Percentiles rank a stretch among this genome's conserved stretches.
Evolutionary conservation across 805 yeast genomes (phyloP).

Genomic region (Candida michaelii): DNA sequence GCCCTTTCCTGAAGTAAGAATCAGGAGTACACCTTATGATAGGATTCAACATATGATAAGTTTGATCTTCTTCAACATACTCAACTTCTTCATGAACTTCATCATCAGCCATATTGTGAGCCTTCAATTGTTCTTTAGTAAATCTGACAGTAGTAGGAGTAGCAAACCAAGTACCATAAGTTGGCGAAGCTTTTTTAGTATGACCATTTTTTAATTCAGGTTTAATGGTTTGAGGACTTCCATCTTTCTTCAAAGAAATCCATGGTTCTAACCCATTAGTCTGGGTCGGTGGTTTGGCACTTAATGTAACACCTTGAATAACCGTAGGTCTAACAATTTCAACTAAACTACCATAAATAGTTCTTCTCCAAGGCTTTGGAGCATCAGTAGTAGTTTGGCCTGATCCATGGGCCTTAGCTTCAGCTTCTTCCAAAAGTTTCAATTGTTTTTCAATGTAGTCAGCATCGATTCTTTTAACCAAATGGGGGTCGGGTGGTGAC

Average conservation of each 20-base stretch:
- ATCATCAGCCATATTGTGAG: conserved; percentile 68
- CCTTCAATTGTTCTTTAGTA: conserved; percentile 62
- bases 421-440: conserved; percentile 10
- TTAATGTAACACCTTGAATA: conserved; percentile 61
- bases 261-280: conserved; percentile 75
- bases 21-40: conserved; percentile 84
- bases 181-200: conserved; percentile 66
- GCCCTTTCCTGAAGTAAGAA: conserved; percentile 62
- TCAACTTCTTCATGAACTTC: conserved; percentile 57
- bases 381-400: conserved; percentile 13
- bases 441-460: conserved; percentile 13
- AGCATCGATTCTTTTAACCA: conserved; percentile 14
- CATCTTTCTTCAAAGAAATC: conserved; percentile 75
- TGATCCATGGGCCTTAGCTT: conserved; percentile 10
- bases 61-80: conserved; percentile 65
- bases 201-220: conserved; percentile 76
- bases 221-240: conserved; percentile 73
- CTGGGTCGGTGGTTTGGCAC: conserved; percentile 68
- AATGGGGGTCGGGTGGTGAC: conserved; percentile 4
- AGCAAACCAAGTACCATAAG: conserved; percentile 74
- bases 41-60: conserved; percentile 72
- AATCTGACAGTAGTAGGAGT: conserved; percentile 60
- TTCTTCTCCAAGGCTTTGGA: conserved; percentile 71
- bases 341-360: conserved; percentile 52
- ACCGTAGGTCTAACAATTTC: conserved; percentile 69